Evolutionary conservation across 306 rosid species (phyloP).

Genomic region (Prinsepia uniflora): DNA sequence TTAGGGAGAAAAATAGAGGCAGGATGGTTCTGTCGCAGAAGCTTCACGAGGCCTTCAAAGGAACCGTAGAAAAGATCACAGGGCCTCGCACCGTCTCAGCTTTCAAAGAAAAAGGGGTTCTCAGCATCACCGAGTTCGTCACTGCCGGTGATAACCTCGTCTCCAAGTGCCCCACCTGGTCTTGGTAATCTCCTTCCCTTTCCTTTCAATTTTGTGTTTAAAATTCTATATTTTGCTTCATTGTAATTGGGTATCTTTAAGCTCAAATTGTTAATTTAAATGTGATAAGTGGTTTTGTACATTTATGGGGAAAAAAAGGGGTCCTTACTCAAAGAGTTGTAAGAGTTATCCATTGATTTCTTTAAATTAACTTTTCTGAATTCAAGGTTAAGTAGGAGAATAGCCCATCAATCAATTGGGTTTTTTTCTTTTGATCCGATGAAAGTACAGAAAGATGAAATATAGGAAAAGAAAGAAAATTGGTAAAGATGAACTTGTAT

Average conservation of each 20-base stretch:
- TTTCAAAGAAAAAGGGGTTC: constrained; percentile 97
- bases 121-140: constrained; percentile 84
- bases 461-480: background rate
- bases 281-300: background rate
- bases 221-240: background rate
- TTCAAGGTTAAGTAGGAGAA: background rate
- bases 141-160: constrained; percentile 94
- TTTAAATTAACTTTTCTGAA: background rate
- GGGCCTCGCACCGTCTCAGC: constrained; percentile 94
- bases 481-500: background rate
- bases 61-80: constrained; percentile 91
- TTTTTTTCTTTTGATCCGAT: background rate
- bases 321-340: background rate
- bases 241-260: background rate
- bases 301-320: background rate
- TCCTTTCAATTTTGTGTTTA: background rate
- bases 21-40: constrained; percentile 76
- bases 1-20: background rate
- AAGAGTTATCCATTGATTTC: background rate
- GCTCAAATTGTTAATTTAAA: background rate
- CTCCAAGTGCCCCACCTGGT: constrained; percentile 99
- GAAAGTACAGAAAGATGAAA: background rate
- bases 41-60: constrained; percentile 97
- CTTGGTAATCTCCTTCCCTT: constrained; percentile 49
- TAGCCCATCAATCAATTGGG: background rate